phyloP scores from a whole-genome alignment of 1,139 yeast genomes.

The Hemisphaericaspora lyxosophila region DNA sequence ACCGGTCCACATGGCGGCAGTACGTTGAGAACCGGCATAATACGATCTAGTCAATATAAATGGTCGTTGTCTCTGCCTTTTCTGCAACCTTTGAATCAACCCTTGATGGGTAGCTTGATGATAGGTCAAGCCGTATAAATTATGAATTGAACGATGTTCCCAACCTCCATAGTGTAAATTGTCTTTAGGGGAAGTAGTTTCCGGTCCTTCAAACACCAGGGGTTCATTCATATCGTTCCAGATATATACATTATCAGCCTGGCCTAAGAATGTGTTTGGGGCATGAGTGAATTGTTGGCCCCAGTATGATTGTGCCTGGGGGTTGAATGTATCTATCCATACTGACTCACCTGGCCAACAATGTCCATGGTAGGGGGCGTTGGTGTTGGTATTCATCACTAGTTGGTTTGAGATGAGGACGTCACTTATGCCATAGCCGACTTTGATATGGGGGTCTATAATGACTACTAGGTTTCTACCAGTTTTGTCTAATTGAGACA shows the following conservation, averaged over 20 bases:
- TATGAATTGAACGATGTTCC: constrained; percentile 92
- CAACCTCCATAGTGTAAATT: constrained; percentile 71
- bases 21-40: constrained; percentile 87
- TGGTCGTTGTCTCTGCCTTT: constrained; percentile 62
- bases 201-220: constrained; percentile 92
- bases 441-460: constrained; percentile 88
- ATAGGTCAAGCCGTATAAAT: constrained; percentile 73
- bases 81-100: constrained; percentile 46
- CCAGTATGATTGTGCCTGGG: constrained; percentile 66
- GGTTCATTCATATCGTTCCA: constrained; percentile 99
- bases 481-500: constrained; percentile 60
- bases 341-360: constrained; percentile 99
- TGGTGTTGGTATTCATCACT: constrained; percentile 39
- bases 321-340: constrained; percentile 86
- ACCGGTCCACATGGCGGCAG: constrained; percentile 97
- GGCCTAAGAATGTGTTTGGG: constrained; percentile 42
- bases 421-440: constrained; percentile 65
- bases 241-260: constrained; percentile 61
- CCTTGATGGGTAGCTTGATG: constrained; percentile 80
- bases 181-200: constrained; percentile 84
- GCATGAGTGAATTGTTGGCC: constrained; percentile 25
- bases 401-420: constrained; percentile 37
- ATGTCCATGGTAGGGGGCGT: constrained; percentile 67
- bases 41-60: constrained; percentile 86
- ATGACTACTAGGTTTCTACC: constrained; percentile 83